Conservation (phyloP, 2,329 filamentous ascomycete genomes). For the Ceratocystiopsis brevicomis region DNA sequence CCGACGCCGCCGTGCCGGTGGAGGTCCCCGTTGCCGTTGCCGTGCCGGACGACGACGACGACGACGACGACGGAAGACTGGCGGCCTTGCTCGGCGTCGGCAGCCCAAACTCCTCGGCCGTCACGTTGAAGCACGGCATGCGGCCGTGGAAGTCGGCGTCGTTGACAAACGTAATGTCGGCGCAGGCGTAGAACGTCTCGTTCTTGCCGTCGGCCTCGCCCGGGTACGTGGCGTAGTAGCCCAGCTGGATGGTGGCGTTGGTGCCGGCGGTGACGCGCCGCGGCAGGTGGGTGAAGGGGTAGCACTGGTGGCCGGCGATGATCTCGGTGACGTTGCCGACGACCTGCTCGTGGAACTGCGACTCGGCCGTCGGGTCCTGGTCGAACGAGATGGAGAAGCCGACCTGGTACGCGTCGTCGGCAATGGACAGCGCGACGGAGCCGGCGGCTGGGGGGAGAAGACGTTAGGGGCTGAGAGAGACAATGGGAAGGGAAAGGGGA, state of each 20-base stretch:
- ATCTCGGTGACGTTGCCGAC: constrained; percentile 14
- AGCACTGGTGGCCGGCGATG: constrained; percentile 20
- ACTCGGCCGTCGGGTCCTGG: constrained; percentile 17
- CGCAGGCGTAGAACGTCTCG: constrained; percentile 20
- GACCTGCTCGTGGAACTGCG: constrained; percentile 15
- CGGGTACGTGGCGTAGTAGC: constrained; percentile 17
- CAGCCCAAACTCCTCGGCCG: constrained; percentile 8
- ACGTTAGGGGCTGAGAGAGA: background rate
- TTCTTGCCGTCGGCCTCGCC: constrained; percentile 11
- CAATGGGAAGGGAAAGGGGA: too few species aligned
- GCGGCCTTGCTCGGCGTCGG: background rate
- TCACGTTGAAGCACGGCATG: constrained; percentile 22
- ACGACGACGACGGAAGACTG: background rate
- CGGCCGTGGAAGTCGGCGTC: constrained; percentile 11
- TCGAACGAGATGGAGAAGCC: constrained; percentile 12
- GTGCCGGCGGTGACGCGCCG: constrained; percentile 12
- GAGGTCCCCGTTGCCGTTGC: background rate
- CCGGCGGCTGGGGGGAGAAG: constrained; percentile 4
- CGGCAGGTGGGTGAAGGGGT: constrained; percentile 15
- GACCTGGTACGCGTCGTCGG: constrained; percentile 9
- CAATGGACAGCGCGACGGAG: constrained; percentile 7
- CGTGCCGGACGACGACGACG: background rate
- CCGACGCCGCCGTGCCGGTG: background rate
- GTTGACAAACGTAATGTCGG: constrained; percentile 14
- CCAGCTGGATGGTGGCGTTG: constrained; percentile 19